These are phyloP conservation scores for Aspergillus sp. DNA, from an alignment of 2,329 filamentous ascomycete genomes.

Conservation along the genomic window DNA sequence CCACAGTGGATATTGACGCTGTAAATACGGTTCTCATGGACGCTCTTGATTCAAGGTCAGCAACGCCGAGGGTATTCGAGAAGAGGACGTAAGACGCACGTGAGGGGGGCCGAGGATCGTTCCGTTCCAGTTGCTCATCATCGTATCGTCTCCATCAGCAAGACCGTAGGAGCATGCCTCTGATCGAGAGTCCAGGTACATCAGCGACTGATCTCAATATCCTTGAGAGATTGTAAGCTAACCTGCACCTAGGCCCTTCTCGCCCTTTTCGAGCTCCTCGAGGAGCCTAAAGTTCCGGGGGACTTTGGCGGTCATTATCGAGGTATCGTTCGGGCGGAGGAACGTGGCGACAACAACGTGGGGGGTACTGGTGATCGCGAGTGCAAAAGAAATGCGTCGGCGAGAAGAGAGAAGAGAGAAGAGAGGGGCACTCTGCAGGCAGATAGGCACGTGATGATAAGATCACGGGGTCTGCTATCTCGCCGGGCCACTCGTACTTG, in stretches of 20 bases:
- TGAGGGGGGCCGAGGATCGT: slow-evolving; percentile 95
- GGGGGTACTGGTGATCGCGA: slow-evolving; percentile 67
- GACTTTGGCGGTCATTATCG: slow-evolving; percentile 59
- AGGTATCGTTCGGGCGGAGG: not conserved
- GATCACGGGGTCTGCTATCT: slow-evolving; percentile 2
- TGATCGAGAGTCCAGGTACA: slow-evolving; percentile 28
- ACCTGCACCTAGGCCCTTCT: slow-evolving; percentile 90
- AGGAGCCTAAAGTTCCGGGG: slow-evolving; percentile 93
- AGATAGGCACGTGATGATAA: not conserved
- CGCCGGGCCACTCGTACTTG: not conserved
- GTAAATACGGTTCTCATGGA: slow-evolving; percentile 98
- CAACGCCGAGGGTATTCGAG: not conserved
- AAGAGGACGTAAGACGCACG: slow-evolving; percentile 46
- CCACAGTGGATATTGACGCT: slow-evolving; percentile 95
- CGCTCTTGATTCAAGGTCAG: slow-evolving; percentile 47
- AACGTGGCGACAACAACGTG: slow-evolving; percentile 16
- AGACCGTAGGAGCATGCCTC: slow-evolving; percentile 97
- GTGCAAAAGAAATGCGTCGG: slow-evolving; percentile 5
- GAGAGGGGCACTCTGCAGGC: slow-evolving; percentile 13
- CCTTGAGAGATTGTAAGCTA: slow-evolving; percentile 8
- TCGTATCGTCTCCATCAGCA: slow-evolving; percentile 83
- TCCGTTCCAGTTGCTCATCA: slow-evolving; percentile 98
- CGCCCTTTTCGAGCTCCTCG: slow-evolving; percentile 96
- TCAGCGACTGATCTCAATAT: slow-evolving; percentile 13
- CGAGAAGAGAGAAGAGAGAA: too few species aligned